These are phyloP conservation scores for Erythrobasidium hasegawianum DNA, from an alignment of 1,284 basidiomycete genomes.

Conservation along the genomic window DNA sequence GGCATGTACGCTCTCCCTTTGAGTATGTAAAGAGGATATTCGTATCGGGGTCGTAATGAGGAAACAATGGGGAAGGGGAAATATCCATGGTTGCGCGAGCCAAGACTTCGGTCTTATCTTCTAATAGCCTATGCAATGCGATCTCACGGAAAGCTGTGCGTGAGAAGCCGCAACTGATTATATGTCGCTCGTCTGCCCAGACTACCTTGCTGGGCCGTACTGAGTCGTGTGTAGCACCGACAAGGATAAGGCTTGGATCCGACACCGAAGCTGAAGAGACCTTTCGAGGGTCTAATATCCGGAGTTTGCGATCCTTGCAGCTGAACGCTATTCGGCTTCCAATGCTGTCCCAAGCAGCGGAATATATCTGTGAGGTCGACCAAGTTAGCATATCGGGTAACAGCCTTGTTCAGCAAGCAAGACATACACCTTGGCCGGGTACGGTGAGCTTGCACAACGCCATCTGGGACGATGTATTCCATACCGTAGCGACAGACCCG, in stretches of 20 bases:
- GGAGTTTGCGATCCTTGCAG: conserved; percentile 50
- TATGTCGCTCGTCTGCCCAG: conserved; percentile 50
- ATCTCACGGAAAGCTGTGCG: conserved; percentile 52
- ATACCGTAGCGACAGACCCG: conserved; percentile 47
- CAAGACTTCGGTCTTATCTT: conserved; percentile 36
- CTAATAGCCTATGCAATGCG: conserved; percentile 47
- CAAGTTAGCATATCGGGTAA: too few relatives aligned
- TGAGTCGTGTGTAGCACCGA: conserved; percentile 49
- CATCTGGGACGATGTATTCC: conserved; percentile 45
- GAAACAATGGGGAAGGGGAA: conserved; percentile 53
- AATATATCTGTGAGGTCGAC: conserved; percentile 44
- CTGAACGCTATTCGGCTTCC: conserved; percentile 51
- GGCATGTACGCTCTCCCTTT: conserved; percentile 53
- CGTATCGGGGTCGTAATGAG: conserved; percentile 53
- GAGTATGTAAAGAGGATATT: conserved; percentile 52
- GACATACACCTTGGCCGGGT: conserved; percentile 43
- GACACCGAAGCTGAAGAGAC: conserved; percentile 2
- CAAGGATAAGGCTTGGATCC: conserved; percentile 6
- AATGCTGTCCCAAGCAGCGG: conserved; percentile 48
- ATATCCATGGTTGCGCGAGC: conserved; percentile 50
- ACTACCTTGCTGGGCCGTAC: conserved; percentile 51
- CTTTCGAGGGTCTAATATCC: conserved; percentile 51
- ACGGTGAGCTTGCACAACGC: conserved; percentile 25
- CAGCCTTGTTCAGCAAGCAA: not conserved
- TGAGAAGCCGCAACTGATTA: conserved; percentile 52